Base-by-base conservation (phyloP, 176 grass and related monocot species). In the Raddia distichophylla region DNA sequence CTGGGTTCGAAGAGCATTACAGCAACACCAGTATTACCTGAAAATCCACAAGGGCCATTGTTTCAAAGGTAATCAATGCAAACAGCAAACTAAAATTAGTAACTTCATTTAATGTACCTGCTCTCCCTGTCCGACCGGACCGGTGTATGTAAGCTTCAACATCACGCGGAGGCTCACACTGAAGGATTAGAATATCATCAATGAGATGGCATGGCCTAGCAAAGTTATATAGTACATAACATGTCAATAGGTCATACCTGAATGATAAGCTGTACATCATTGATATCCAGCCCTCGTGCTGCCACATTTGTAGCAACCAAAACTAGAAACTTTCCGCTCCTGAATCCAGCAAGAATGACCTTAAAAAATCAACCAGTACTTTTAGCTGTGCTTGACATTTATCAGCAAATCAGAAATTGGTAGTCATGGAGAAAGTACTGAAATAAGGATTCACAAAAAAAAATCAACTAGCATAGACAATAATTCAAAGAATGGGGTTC, bases 251-350 rank as follows among this genome's bases (percentile, higher is more conserved):
- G 50, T 3, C 19, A 79, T 80, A 99, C 93, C 97, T 96, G 97
- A 87, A 99, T 94, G 88, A 99, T 93, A 73, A 99, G 80, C 79
- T 99, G 93, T 68, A 99, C 97, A 40, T 99, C 97, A 75, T 86
- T 95, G 73, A 99, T 99, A 52, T 99, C 97, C 18, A 96, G 82
- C 4, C 97, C 97, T 67, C 97, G 87, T 52, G 97, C 97, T 40
- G 97, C 97, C 58, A 99, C 93, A 83, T 96, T 99, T 81, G 97
- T 99, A 69, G 97, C 97, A 87, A 99, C 97, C 78, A 99, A 82
- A 87, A 87, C 87, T 73, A 88, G 83, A 75, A 99, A 99, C 83
- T 86, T 99, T 2, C 97, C 93, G 0, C 86, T 74, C 83, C 97
- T 90, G 73, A 99, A 99, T 80, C 89, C 97, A 93, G 93, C 85